Evolutionary conservation across 208 protist genomes (phyloP).

Genomic region (Tritrichomonas musculus): DNA sequence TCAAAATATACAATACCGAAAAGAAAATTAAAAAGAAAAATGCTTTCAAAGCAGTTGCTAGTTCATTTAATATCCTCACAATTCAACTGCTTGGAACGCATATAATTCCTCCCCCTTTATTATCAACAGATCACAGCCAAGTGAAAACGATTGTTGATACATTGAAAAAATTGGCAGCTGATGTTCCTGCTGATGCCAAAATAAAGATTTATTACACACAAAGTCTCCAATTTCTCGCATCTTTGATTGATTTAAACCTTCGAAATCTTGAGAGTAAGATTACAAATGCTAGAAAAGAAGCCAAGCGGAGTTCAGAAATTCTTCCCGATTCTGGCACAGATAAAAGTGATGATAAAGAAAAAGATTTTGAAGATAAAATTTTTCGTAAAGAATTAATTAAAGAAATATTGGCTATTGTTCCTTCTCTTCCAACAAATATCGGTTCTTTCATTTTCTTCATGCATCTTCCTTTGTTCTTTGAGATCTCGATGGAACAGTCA

Average conservation of each 20-base stretch:
- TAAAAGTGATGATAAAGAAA: too few relatives aligned
- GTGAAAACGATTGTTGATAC: background rate
- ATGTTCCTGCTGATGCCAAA: background rate
- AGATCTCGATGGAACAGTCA: background rate
- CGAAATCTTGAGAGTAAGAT: background rate
- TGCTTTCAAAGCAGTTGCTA: background rate
- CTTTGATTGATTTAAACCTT: too few relatives aligned
- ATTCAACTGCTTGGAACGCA: background rate
- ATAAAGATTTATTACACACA: background rate
- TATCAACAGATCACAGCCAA: background rate
- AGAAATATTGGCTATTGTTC: background rate
- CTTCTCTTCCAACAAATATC: background rate
- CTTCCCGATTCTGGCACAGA: too few relatives aligned
- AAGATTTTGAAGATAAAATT: background rate
- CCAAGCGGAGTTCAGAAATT: too few relatives aligned
- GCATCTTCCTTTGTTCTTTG: background rate
- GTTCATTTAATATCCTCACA: background rate
- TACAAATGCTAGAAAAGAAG: too few relatives aligned
- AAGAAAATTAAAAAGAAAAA: background rate
- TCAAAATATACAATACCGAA: background rate
- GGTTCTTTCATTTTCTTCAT: background rate
- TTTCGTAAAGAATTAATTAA: background rate
- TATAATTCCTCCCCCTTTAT: background rate
- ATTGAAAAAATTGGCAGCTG: too few relatives aligned
- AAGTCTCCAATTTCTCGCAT: background rate